Percentiles rank a stretch among this genome's conserved stretches.
Conservation (phyloP, 177 flowering plant genomes). For the Vitis hybrid region DNA sequence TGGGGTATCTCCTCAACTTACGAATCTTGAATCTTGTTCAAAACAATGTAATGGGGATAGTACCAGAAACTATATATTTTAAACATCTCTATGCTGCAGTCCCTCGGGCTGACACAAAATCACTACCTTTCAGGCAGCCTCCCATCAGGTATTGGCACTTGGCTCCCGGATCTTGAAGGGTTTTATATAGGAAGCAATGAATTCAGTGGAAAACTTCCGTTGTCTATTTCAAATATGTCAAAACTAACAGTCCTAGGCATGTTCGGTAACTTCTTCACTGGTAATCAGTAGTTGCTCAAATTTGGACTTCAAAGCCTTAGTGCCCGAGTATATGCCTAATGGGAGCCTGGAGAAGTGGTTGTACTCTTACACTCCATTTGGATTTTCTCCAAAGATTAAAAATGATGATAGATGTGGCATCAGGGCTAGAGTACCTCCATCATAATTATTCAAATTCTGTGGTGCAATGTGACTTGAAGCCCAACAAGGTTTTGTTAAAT, state of each 20-base stretch:
- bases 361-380: neutral
- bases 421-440: too few species aligned
- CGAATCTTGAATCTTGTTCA: too few species aligned
- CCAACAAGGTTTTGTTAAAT: too few species aligned
- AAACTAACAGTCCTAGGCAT: neutral
- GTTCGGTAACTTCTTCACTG: neutral
- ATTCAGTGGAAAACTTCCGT: constrained; percentile 4
- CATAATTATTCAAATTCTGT: too few species aligned
- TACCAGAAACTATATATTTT: too few species aligned
- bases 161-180: constrained; percentile 4
- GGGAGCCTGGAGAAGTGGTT: neutral
- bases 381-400: neutral
- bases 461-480: too few species aligned
- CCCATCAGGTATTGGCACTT: neutral
- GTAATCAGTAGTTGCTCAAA: neutral
- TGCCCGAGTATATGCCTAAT: neutral
- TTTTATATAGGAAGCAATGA: neutral
- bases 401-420: too few species aligned
- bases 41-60: too few species aligned
- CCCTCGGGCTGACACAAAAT: neutral
- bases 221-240: constrained; percentile 1
- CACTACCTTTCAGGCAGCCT: neutral
- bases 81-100: neutral
- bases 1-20: too few species aligned
- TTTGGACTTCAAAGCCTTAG: too few species aligned